Evolutionary conservation across 2,329 filamentous ascomycete species (phyloP), one percentile per base, ranked within the genome.

Genomic region (Fusarium coicis): DNA sequence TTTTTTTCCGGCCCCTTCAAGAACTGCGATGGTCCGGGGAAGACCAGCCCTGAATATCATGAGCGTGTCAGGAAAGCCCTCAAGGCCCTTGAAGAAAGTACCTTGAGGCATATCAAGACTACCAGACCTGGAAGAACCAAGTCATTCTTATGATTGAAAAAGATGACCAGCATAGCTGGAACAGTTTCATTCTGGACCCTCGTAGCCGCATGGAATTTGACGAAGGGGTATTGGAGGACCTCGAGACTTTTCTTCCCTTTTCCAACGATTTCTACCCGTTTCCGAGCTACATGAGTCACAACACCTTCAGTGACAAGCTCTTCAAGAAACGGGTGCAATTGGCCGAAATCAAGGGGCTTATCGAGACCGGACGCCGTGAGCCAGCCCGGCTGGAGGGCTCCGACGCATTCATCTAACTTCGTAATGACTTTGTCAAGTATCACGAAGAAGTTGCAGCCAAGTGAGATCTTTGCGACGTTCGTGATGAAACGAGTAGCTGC

Each of bases 101-200:
- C 32, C 34, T 47, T 23, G n/a, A 49, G 36, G 39, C 21, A 9
- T 57, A 61, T 32, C 30, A 16, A 23, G 14, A 39, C 26, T 74
- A 73, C 26, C 42, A 55, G 37, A 12, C 15, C n/a, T n/a, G 11
- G 9, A 66, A 59, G 43, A 6, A 39, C 32, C 23, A 47, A 5
- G 18, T 40, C 16, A 39, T 74, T 21, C 44, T 36, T 7, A 12
- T 14, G 9, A 5, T 36, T 18, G 72, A 74, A 34, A 21, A 36
- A 15, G 5, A 34, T 11, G 61, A 70, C 1, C 49, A 68, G 23
- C 15, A 49, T 37, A 36, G 42, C 19, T 74, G 68, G 68, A 74
- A 74, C 39, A 23, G 46, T 11, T 64, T 50, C n/a, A 47, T 73
- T 10, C 54, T 74, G 18, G 43, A 72, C n/a, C 70, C 69, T 23